Percentiles rank a stretch among this genome's conserved stretches.
phyloP scores from a whole-genome alignment of 371 early-diverging fungal genomes.

The Chytridium lagenaria region DNA sequence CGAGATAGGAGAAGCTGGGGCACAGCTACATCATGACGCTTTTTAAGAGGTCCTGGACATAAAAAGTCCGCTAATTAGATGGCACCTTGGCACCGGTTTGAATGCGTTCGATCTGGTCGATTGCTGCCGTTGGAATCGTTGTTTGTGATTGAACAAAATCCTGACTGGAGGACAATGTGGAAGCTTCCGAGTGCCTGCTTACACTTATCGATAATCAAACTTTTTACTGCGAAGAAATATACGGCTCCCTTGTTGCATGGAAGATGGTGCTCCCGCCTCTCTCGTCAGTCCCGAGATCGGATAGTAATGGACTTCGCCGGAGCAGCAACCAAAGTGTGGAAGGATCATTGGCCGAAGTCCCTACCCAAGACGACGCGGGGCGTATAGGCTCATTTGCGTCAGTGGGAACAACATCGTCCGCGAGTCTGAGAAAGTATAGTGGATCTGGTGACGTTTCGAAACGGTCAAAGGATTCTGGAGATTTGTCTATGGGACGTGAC shows the following conservation, averaged over 20 bases:
- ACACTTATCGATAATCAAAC: neutral
- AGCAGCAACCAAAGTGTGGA: neutral
- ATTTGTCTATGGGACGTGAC: neutral
- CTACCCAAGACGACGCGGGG: neutral
- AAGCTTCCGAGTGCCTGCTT: no score
- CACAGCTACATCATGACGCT: no score
- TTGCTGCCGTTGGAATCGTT: neutral
- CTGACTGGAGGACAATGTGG: no score
- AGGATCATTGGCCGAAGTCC: neutral
- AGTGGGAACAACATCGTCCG: neutral
- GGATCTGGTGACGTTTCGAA: conserved; percentile 3
- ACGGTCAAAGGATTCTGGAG: neutral
- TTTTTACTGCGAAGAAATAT: neutral
- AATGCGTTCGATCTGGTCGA: neutral
- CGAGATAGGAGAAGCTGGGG: no score
- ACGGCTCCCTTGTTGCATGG: neutral
- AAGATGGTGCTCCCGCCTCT: conserved; percentile 1
- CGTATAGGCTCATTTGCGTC: neutral
- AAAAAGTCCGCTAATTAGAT: no score
- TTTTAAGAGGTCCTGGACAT: no score
- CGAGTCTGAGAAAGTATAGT: neutral
- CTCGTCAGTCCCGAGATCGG: neutral
- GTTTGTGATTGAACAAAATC: neutral
- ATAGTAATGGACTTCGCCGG: neutral
- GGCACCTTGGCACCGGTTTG: neutral